These are phyloP conservation scores for Boletellus emodensis DNA, from an alignment of 768 basidiomycete genomes.

Conservation along the genomic window DNA sequence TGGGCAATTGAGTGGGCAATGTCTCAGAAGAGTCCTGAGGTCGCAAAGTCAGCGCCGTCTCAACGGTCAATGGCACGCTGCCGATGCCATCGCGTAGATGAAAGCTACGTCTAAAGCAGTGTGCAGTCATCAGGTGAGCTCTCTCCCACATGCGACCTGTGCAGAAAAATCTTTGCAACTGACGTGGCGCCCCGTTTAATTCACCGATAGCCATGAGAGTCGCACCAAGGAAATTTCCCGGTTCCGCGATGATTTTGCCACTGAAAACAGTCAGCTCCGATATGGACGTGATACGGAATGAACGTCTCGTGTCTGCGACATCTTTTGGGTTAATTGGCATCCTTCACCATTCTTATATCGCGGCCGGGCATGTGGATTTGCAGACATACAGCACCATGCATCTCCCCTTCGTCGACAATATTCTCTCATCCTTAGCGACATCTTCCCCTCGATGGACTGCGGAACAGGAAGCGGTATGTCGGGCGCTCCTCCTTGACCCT, in stretches of 20 bases:
- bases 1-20: neutral
- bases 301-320: neutral
- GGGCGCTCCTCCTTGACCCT: neutral
- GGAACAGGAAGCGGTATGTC: constrained; percentile 22
- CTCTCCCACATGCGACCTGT: neutral
- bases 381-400: constrained; percentile 11
- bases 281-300: constrained; percentile 2
- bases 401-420: constrained; percentile 38
- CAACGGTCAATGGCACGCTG: neutral
- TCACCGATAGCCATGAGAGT: constrained; percentile 1
- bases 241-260: neutral
- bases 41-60: neutral
- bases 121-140: neutral
- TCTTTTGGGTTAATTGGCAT: constrained; percentile 11
- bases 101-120: neutral
- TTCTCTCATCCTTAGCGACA: constrained; percentile 30
- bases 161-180: neutral
- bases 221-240: constrained; percentile 4
- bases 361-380: neutral
- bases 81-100: neutral
- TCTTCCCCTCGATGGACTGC: constrained; percentile 19
- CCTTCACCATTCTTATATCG: constrained; percentile 10
- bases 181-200: constrained; percentile 14
- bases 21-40: neutral
- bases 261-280: neutral